Conservation (phyloP, 495 filamentous ascomycete species). For the Penicillium lividum region DNA sequence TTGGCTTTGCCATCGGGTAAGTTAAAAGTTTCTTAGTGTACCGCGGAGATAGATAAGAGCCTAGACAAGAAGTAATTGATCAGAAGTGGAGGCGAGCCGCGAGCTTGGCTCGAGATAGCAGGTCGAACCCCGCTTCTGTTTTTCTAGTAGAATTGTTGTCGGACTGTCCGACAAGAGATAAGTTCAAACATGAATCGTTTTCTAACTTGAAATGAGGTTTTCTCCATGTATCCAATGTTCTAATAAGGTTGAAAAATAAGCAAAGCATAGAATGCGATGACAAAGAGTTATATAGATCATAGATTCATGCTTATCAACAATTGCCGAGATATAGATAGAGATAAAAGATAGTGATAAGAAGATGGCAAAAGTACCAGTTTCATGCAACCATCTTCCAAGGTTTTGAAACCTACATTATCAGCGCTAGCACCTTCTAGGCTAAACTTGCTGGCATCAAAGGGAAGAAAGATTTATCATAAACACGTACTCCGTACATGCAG, state of each 20-base stretch:
- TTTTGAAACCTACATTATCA: background rate
- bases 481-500: background rate
- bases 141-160: background rate
- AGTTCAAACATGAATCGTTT: background rate
- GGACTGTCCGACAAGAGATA: background rate
- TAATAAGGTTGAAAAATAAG: background rate
- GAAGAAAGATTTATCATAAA: background rate
- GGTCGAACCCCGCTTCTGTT: constrained; percentile 10
- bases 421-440: background rate
- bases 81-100: background rate
- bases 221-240: background rate
- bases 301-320: constrained; percentile 5
- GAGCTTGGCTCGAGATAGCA: constrained; percentile 14
- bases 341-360: background rate
- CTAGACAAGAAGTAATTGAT: constrained; percentile 1
- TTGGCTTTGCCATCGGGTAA: background rate
- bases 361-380: too few species aligned
- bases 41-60: constrained; percentile 12
- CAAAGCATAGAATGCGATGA: background rate
- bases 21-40: background rate
- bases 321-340: background rate
- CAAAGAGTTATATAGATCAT: background rate
- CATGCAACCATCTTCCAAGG: background rate
- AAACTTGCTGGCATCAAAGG: background rate
- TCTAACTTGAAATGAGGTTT: too few species aligned